Conservation (phyloP, 768 basidiomycete genomes). For the Serpula lacrymans region DNA sequence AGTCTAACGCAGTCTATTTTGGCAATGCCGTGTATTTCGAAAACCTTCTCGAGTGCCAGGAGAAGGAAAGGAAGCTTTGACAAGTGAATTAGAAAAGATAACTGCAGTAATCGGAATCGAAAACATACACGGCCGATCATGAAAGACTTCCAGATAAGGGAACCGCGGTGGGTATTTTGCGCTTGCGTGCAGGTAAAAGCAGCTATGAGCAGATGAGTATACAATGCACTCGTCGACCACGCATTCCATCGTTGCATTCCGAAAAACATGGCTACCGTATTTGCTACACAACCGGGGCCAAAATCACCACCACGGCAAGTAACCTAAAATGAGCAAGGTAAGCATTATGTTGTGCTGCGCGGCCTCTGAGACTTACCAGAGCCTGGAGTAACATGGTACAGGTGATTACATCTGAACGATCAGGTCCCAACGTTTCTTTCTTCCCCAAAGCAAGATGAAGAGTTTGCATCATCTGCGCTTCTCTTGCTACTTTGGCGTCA, state of each 20-base stretch:
- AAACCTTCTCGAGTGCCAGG: constrained; percentile 47
- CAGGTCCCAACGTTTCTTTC: constrained; percentile 51
- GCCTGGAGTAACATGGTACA: constrained; percentile 59
- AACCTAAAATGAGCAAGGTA: constrained; percentile 41
- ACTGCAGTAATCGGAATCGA: constrained; percentile 4
- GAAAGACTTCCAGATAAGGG: constrained; percentile 65
- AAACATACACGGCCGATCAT: constrained; percentile 63
- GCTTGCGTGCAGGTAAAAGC: constrained; percentile 62
- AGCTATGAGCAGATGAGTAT: constrained; percentile 63
- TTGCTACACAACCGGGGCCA: constrained; percentile 55
- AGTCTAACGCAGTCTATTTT: constrained; percentile 62
- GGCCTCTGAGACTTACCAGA: constrained; percentile 48
- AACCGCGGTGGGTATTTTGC: constrained; percentile 38
- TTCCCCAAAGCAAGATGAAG: constrained; percentile 58
- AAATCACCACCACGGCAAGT: constrained; percentile 54
- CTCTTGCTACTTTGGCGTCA: constrained; percentile 65
- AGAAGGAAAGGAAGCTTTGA: constrained; percentile 61
- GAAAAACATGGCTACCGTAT: constrained; percentile 52
- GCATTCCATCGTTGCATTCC: constrained; percentile 58
- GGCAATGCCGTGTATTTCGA: constrained; percentile 44
- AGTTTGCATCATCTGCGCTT: constrained; percentile 69
- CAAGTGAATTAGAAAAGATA: constrained; percentile 4
- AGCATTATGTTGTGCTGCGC: too few species aligned
- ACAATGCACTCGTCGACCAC: constrained; percentile 62
- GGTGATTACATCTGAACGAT: constrained; percentile 61